Percentiles rank a stretch among this genome's conserved stretches.
These are phyloP conservation scores for Zygotorulaspora sp. DNA, from an alignment of 805 yeast genomes.

Conservation along the genomic window DNA sequence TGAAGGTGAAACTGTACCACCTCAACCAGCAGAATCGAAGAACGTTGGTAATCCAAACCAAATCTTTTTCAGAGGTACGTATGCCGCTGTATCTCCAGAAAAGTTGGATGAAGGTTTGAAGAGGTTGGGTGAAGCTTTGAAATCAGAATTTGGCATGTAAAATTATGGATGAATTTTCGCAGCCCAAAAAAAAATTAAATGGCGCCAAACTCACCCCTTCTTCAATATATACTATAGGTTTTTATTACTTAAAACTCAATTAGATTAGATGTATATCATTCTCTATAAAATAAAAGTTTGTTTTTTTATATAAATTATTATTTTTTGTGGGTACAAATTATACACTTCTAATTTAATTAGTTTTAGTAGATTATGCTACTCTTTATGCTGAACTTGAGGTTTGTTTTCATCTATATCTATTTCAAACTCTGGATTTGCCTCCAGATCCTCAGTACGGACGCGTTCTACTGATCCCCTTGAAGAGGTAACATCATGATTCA, in stretches of 20 bases:
- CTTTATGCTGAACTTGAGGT: slow-evolving; percentile 9
- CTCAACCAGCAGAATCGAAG: slow-evolving; percentile 46
- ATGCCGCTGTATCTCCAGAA: slow-evolving; percentile 77
- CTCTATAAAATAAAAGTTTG: too few relatives aligned
- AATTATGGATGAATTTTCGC: too few relatives aligned
- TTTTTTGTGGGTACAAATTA: too few relatives aligned
- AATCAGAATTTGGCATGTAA: slow-evolving; percentile 43
- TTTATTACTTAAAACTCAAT: too few relatives aligned
- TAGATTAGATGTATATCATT: too few relatives aligned
- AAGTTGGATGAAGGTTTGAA: slow-evolving; percentile 55
- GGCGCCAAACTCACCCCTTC: too few relatives aligned
- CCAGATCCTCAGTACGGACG: background rate
- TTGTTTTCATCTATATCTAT: slow-evolving; percentile 4
- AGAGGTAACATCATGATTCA: slow-evolving; percentile 1
- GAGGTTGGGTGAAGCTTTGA: slow-evolving; percentile 62
- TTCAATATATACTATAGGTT: too few relatives aligned
- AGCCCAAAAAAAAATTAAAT: too few relatives aligned
- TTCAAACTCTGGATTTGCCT: background rate
- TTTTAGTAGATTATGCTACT: background rate
- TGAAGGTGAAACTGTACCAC: slow-evolving; percentile 51
- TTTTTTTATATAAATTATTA: too few relatives aligned
- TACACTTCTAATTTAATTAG: too few relatives aligned
- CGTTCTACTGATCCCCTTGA: slow-evolving; percentile 3
- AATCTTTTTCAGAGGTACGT: slow-evolving; percentile 81
- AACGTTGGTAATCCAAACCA: slow-evolving; percentile 41